Base-by-base conservation (phyloP, 176 grass and related monocot genomes). In the Ananas comosus region DNA sequence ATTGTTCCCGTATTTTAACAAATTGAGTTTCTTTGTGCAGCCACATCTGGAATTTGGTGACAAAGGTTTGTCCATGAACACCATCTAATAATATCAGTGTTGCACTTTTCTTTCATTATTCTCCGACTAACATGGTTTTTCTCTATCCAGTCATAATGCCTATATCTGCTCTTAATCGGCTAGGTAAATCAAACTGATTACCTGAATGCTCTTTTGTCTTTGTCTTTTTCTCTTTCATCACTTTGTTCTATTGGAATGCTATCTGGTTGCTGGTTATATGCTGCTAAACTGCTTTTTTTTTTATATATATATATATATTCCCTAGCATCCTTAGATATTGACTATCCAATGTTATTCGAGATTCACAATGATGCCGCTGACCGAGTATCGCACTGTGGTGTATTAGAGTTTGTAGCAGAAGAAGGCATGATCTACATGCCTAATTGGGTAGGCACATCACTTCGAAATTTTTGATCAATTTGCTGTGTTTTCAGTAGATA, bases 361-460 rank as follows among this genome's bases (percentile, higher is more conserved):
- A 53, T 93, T 19, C 81, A 77, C 78, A 97, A 97, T 70, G 84
- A 78, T 90, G 69, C 50, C 2, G 70, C 84, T 48, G 69, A 90
- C 17, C 59, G 84, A 70, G 75, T 85, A 85, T 97, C 94, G 75
- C 94, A 97, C 71, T 93, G 82, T 58, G 89, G 89, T 58, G 94
- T 97, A 64, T 68, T 97, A 69, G 89, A 97, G 54, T 97, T 97
- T 64, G 80, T 90, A n/a, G 94, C 89, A 76, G 89, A 92, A 78
- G 94, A 97, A 90, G 89, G 94, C 74, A 84, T 90, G 77, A 90
- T 97, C 58, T 88, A 90, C 77, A 93, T 93, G 86, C 89, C 89
- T 66, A 90, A 97, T 48, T 92, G 86, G 94, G 94, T 97, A 81
- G 65, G 79, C 33, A 4, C 54, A 49, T 51, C 27, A 68, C 1